Percentiles rank a stretch among this genome's conserved stretches.
Evolutionary conservation across 78 protist genomes (phyloP).

Genomic region (Pelomyxa schiedti): DNA sequence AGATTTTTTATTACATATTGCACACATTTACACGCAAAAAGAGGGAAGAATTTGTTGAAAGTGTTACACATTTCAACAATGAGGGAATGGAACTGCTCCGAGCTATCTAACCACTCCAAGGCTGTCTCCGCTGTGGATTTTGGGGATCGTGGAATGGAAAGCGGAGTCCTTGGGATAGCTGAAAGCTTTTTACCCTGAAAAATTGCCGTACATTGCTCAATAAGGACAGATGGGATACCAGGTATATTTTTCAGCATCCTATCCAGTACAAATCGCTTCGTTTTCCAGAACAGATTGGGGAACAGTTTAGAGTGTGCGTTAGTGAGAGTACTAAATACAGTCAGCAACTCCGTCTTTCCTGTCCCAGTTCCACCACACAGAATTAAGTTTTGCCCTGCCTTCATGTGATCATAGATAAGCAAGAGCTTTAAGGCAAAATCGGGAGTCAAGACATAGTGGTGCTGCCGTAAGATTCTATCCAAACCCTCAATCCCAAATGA

Average conservation of each 20-base stretch:
- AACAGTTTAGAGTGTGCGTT: slow-evolving; percentile 13
- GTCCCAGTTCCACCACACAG: slow-evolving; percentile 50
- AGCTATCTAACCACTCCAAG: too few species aligned
- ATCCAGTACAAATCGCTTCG: background rate
- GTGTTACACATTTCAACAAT: too few species aligned
- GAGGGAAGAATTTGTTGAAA: too few species aligned
- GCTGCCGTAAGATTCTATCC: slow-evolving; percentile 1
- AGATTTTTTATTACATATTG: too few species aligned
- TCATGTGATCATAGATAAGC: slow-evolving; percentile 18
- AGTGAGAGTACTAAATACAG: slow-evolving; percentile 13
- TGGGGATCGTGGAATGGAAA: too few species aligned
- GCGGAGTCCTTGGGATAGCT: too few species aligned
- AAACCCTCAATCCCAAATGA: background rate
- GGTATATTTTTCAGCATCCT: background rate
- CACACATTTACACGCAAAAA: too few species aligned
- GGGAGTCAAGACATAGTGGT: slow-evolving; percentile 27
- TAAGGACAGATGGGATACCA: background rate
- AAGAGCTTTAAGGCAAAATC: slow-evolving; percentile 19
- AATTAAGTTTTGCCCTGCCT: slow-evolving; percentile 6
- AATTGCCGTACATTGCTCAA: too few species aligned
- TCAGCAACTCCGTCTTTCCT: slow-evolving; percentile 27
- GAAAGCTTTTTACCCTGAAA: too few species aligned
- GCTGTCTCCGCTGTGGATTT: too few species aligned
- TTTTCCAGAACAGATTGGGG: slow-evolving; percentile 2
- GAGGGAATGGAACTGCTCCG: too few species aligned